Base-by-base conservation (phyloP, 352 stramenopile genomes). In the Pythium chondricola region DNA sequence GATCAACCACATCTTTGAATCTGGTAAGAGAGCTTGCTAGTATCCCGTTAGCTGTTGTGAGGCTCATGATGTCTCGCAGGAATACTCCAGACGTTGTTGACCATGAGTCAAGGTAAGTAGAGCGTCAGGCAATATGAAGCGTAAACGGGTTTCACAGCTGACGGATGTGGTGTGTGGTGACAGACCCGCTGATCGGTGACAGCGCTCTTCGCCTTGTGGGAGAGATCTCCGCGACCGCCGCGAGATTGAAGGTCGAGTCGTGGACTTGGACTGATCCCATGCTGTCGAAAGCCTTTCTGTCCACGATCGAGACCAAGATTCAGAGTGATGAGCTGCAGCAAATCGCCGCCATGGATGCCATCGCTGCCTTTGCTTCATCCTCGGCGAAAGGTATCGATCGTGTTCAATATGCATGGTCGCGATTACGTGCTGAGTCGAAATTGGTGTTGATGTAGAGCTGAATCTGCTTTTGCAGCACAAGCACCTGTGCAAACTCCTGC, bases 351-450 rank as follows among this genome's bases (percentile, higher is more conserved):
- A 91, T 91, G 79, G 83, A 94, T 37, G 81, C 78, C 7, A 61
- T 92, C 26, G 78, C 78, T 48, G 79, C 76, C 2, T 94, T 92
- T 45, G 78, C 67, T 10, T 86, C 71, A 6, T 83, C 83, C 3
- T 90, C 83, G 2, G 74, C 87, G 22, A 86, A 88, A 74, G 83
- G 82, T 93, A 26, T 6, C n/a, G n/a, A n/a, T n/a, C n/a, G n/a
- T n/a, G 22, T 21, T 9, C 6, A 36, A 6, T 24, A n/a, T 43
- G 14, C 22, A 22, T 22, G 8, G 2, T 4, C 50, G 18, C 35
- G 6, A 32, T 31, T 18, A 6, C 48, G 31, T 52, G 14, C 48
- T n/a, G n/a, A n/a, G n/a, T n/a, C n/a, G n/a, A n/a, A n/a, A n/a
- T 25, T 54, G 13, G 18, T 33, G 11, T 16, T 6, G 4, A 31